phyloP scores from a whole-genome alignment of 2,329 filamentous ascomycete genomes.

The Zasmidium cellare region DNA sequence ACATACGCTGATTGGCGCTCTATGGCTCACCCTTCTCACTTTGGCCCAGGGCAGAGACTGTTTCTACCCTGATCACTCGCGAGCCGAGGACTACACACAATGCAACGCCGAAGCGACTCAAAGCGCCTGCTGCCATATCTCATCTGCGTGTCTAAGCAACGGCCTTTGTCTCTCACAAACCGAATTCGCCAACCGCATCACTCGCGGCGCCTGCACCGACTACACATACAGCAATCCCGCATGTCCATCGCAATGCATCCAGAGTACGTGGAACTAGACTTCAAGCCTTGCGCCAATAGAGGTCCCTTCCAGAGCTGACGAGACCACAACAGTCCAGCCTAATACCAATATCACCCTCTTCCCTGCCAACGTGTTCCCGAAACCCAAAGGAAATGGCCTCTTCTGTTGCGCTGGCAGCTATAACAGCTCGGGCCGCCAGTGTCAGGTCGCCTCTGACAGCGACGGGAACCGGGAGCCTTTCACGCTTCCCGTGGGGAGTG shows the following conservation, averaged over 20 bases:
- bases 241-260: slow-evolving; percentile 12
- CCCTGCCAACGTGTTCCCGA: slow-evolving; percentile 13
- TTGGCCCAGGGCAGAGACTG: neutral
- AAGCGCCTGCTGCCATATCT: slow-evolving; percentile 9
- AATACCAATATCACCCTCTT: slow-evolving; percentile 10
- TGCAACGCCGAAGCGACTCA: slow-evolving; percentile 16
- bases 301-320: neutral
- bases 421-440: slow-evolving; percentile 13
- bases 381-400: slow-evolving; percentile 13
- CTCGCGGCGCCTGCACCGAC: slow-evolving; percentile 17
- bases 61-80: slow-evolving; percentile 14
- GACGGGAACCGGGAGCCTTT: slow-evolving; percentile 5
- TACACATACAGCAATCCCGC: slow-evolving; percentile 12
- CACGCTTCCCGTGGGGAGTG: slow-evolving; percentile 8
- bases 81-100: slow-evolving; percentile 12
- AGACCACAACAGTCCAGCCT: slow-evolving; percentile 1
- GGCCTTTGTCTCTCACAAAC: slow-evolving; percentile 15
- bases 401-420: slow-evolving; percentile 17
- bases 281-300: too few species aligned
- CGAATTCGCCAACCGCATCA: slow-evolving; percentile 9
- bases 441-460: slow-evolving; percentile 5
- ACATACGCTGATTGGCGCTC: too few species aligned
- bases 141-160: slow-evolving; percentile 15
- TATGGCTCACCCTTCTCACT: too few species aligned
- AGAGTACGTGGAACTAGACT: neutral